phyloP scores from a whole-genome alignment of 345 rosid species.

The Zanthoxylum bungeanum region DNA sequence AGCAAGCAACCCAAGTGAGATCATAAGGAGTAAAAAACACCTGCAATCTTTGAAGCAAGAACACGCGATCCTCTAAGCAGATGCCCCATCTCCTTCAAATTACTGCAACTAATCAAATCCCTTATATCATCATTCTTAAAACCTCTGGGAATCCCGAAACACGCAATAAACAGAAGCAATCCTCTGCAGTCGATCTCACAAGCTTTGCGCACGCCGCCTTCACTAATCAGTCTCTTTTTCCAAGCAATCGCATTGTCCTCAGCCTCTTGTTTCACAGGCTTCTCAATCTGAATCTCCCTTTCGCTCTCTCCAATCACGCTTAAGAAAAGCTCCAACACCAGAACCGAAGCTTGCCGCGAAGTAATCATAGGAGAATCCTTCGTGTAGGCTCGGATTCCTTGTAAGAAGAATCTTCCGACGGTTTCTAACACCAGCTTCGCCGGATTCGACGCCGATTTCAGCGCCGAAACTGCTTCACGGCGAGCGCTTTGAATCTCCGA shows the following conservation, averaged over 20 bases:
- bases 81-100: slow-evolving; percentile 32
- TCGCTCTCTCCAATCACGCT: slow-evolving; percentile 23
- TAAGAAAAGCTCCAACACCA: slow-evolving; percentile 55
- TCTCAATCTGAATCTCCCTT: slow-evolving; percentile 12
- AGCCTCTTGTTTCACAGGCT: slow-evolving; percentile 36
- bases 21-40: slow-evolving; percentile 25
- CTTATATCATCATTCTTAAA: slow-evolving; percentile 49
- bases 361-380: slow-evolving; percentile 43
- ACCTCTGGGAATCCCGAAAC: slow-evolving; percentile 60
- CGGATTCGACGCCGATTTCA: slow-evolving; percentile 51
- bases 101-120: slow-evolving; percentile 48
- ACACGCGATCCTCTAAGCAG: slow-evolving; percentile 43
- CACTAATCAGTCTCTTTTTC: slow-evolving; percentile 60
- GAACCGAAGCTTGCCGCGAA: slow-evolving; percentile 52
- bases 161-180: slow-evolving; percentile 58
- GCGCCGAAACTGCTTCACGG: slow-evolving; percentile 47
- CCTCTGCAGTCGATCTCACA: slow-evolving; percentile 60
- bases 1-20: neutral
- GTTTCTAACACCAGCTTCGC: slow-evolving; percentile 69
- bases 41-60: slow-evolving; percentile 50
- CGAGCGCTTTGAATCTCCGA: slow-evolving; percentile 38
- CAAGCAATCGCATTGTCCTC: slow-evolving; percentile 51
- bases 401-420: slow-evolving; percentile 59
- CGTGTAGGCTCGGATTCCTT: slow-evolving; percentile 52
- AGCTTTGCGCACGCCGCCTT: slow-evolving; percentile 57